A percentile compares a stretch with the other conserved stretches of the same genome.
Conservation (phyloP, 2,329 filamentous ascomycete genomes). For the Neofusicoccum sp. region DNA sequence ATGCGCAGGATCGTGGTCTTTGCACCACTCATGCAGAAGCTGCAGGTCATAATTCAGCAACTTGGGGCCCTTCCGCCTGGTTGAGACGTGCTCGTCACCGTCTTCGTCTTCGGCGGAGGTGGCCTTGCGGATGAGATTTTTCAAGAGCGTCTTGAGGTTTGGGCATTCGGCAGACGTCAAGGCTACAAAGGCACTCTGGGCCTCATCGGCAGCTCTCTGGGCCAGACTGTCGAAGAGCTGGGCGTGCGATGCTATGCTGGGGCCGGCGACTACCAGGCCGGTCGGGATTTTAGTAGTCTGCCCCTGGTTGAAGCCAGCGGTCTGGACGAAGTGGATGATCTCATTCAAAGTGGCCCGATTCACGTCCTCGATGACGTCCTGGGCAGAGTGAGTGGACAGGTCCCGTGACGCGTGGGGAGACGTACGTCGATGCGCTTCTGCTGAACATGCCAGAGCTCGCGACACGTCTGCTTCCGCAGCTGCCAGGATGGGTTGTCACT, state of each 20-base stretch:
- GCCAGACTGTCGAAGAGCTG: conserved; percentile 64
- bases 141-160: conserved; percentile 73
- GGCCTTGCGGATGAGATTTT: conserved; percentile 71
- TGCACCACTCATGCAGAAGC: conserved; percentile 64
- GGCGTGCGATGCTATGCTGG: conserved; percentile 75
- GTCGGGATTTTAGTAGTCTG: conserved; percentile 60
- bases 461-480: conserved; percentile 63
- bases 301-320: conserved; percentile 28
- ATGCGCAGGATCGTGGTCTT: conserved; percentile 56
- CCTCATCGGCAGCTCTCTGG: not conserved
- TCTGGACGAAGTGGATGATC: conserved; percentile 43
- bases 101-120: conserved; percentile 61
- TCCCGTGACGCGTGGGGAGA: not conserved
- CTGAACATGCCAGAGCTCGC: conserved; percentile 65
- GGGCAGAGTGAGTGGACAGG: not conserved
- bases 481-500: conserved; percentile 36
- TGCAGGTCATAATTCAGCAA: conserved; percentile 80
- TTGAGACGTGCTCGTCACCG: conserved; percentile 39
- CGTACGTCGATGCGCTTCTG: conserved; percentile 64
- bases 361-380: conserved; percentile 43
- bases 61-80: conserved; percentile 57
- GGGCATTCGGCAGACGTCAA: conserved; percentile 71
- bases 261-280: conserved; percentile 75
- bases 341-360: conserved; percentile 43
- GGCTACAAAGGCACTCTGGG: conserved; percentile 61